phyloP scores from a whole-genome alignment of 495 filamentous ascomycete genomes.

The Symbiotaphrina buchneri region DNA sequence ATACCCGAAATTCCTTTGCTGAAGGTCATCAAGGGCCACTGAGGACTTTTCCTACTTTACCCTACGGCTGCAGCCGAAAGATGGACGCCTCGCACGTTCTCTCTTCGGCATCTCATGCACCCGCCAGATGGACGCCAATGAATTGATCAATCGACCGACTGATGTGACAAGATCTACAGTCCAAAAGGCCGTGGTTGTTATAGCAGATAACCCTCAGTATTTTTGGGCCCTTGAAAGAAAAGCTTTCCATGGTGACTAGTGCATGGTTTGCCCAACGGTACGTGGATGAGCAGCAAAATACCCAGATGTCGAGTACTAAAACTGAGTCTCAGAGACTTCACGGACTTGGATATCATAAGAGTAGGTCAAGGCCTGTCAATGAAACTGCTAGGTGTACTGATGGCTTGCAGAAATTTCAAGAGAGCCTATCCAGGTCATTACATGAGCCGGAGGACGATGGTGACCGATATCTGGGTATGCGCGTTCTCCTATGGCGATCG shows the following conservation, averaged over 20 bases:
- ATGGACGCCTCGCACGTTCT: slow-evolving; percentile 38
- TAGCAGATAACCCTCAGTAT: slow-evolving; percentile 56
- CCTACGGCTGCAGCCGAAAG: slow-evolving; percentile 43
- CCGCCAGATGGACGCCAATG: slow-evolving; percentile 62
- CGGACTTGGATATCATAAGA: slow-evolving; percentile 50
- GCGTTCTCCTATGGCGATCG: not conserved
- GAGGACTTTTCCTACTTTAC: slow-evolving; percentile 99
- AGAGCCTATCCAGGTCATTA: slow-evolving; percentile 50
- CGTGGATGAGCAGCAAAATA: slow-evolving; percentile 19
- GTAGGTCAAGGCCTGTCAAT: slow-evolving; percentile 15
- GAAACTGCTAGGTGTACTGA: not conserved
- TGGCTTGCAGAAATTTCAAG: slow-evolving; percentile 54
- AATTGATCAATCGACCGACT: slow-evolving; percentile 50
- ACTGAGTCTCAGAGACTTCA: slow-evolving; percentile 32
- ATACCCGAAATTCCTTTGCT: slow-evolving; percentile 1
- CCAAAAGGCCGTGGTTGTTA: slow-evolving; percentile 95
- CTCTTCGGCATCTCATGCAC: slow-evolving; percentile 95
- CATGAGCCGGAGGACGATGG: slow-evolving; percentile 45
- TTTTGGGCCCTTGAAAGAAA: slow-evolving; percentile 41
- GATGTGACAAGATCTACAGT: slow-evolving; percentile 92
- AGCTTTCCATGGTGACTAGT: slow-evolving; percentile 67
- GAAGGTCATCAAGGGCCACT: slow-evolving; percentile 28
- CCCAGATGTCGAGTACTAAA: slow-evolving; percentile 7
- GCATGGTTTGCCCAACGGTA: slow-evolving; percentile 96
- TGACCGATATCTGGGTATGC: slow-evolving; percentile 68